Base-by-base conservation (phyloP, 2,329 filamentous ascomycete species). In the Chaetothyriales sp. region DNA sequence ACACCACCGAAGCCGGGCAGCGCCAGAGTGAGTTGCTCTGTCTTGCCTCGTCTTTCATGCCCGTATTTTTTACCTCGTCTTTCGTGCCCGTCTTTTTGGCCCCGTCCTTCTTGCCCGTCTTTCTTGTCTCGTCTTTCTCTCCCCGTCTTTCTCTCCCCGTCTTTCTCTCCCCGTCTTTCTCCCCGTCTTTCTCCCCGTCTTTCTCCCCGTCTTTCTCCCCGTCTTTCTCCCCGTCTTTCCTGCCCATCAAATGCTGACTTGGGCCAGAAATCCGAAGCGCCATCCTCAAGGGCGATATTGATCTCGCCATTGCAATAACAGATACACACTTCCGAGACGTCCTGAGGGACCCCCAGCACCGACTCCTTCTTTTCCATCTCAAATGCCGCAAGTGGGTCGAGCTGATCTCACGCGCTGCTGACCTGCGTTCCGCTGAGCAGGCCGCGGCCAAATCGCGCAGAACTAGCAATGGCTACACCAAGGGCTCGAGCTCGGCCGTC, bases 321-420 rank as follows among this genome's bases (percentile, higher is more conserved):
- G 80, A 82, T 48, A 73, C 75, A 10, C 86, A 82, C 63, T 98
- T 95, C 61, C 85, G 87, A 4, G 76, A 77, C 20, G 88, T 97
- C 1, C 76, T 98, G 18, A 75, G 80, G 46, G 78, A 86, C 19
- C 81, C 86, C 51, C 81, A 88, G 50, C 33, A 40, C 10, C 9
- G 33, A 40, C 33, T 40, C 7, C 88, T 95, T 15, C 82, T 89
- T 64, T 97, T 98, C 69, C 85, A 83, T 53, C 73, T 98, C 47
- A 81, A 84, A 59, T 95, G 89, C 64, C 82, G 89, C 54, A 94
- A 92, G 65, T 95, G 97, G 66, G 83, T 97, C 55, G 92, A 98
- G 67, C 90, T 98, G 83, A 88, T 94, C 61, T 79, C 85, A 43
- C 78, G 77, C 53, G 82, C 82, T 37, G 81, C 83, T 2, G 84